Evolutionary conservation across 768 basidiomycete genomes (phyloP), one percentile per base, ranked within the genome.

Genomic region (Mycena olivaceomarginata): DNA sequence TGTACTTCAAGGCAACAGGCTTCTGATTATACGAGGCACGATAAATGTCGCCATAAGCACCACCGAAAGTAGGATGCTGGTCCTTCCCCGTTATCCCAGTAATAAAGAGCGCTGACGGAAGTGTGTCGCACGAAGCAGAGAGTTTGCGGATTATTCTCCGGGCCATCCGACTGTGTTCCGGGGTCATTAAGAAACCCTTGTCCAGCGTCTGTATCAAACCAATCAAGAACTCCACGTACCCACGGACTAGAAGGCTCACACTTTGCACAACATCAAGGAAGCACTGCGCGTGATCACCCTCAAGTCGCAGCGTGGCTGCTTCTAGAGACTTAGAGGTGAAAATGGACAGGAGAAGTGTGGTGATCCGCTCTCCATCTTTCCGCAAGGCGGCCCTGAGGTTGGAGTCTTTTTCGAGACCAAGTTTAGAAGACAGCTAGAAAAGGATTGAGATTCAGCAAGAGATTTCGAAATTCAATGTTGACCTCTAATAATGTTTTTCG

Each of bases 21-120:
- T 5, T 46, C 16, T 40, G 10, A 25, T 11, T 40, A 15, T 75
- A 71, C 9, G 65, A 53, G 11, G 79, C 82, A 18, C 67, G 73
- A 73, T 67, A 81, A 18, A 82, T 80, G 59, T 82, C 82, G 0
- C 67, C 79, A 68, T 79, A 82, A 31, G 31, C 31, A 37, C 8
- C 25, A 16, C 79, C 77, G 46, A 53, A 75, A 20, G 60, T 73
- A 4, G 79, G 41, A 7, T 82, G 45, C 7, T 53, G 40, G 0
- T 74, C 79, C 20, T 51, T 31, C 2, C 67, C 65, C 16, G 12
- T 66, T 16, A 81, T 73, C 5, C 79, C 80, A 18, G 45, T 74
- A 22, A 82, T 77, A 45, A 80, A 77, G 9, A 82, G 60, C 3
- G 75, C 53, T 1, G 77, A 70, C 2, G 80, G 81, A 16, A 81